These are phyloP conservation scores for Jaminaea rosea DNA, from an alignment of 1,284 basidiomycete species.

Conservation along the genomic window DNA sequence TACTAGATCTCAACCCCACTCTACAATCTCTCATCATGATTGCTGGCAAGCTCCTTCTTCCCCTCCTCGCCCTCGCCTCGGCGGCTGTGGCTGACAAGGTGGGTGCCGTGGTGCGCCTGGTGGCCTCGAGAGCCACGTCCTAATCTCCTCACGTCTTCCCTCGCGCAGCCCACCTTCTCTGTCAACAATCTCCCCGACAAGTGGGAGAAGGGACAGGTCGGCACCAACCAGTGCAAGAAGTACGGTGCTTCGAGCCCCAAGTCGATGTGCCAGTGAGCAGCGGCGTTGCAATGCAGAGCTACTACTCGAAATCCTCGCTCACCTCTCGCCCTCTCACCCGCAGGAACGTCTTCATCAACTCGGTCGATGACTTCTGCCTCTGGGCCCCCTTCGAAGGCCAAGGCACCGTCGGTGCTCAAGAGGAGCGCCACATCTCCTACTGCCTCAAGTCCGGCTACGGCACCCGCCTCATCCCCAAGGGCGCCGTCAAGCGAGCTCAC, in stretches of 20 bases:
- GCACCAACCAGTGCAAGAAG: conserved; percentile 35
- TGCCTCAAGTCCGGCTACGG: conserved; percentile 53
- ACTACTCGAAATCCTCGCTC: too few species aligned
- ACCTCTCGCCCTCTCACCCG: too few species aligned
- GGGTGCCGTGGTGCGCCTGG: too few species aligned
- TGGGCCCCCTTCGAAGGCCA: conserved; percentile 25
- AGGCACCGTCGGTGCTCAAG: conserved; percentile 22
- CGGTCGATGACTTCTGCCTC: conserved; percentile 36
- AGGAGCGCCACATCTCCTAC: conserved; percentile 63
- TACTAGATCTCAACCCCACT: too few species aligned
- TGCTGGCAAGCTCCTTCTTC: too few species aligned
- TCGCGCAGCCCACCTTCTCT: conserved; percentile 28
- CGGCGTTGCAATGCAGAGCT: too few species aligned
- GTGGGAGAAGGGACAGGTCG: conserved; percentile 35
- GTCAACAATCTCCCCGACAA: conserved; percentile 30
- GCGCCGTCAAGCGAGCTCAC: conserved; percentile 64
- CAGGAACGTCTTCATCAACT: conserved; percentile 43
- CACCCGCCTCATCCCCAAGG: conserved; percentile 66
- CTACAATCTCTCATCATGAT: too few species aligned
- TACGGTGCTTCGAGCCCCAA: conserved; percentile 20
- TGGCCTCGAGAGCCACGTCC: too few species aligned
- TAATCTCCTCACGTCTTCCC: too few species aligned
- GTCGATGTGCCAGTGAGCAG: conserved; percentile 35
- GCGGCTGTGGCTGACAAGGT: too few species aligned
- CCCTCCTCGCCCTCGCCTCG: too few species aligned